phyloP scores from a whole-genome alignment of 2,329 filamentous ascomycete species.

The Cercospora zeae-maydis region DNA sequence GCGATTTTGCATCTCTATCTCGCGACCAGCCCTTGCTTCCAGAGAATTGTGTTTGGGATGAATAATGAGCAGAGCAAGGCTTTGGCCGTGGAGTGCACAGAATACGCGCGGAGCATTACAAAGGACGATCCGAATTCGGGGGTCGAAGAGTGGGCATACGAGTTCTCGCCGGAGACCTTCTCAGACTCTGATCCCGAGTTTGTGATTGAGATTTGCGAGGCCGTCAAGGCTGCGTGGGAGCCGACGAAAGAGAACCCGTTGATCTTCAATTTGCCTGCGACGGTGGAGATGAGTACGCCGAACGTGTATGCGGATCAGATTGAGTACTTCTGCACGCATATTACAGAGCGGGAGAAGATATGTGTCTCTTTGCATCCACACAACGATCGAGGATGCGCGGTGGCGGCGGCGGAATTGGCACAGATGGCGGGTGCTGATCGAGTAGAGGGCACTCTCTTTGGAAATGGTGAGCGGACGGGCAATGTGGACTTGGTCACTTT shows the following conservation, averaged over 20 bases:
- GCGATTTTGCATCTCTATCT: slow-evolving; percentile 94
- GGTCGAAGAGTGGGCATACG: slow-evolving; percentile 69
- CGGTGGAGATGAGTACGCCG: slow-evolving; percentile 89
- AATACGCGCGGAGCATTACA: slow-evolving; percentile 82
- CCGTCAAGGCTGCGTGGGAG: slow-evolving; percentile 90
- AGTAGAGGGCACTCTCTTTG: slow-evolving; percentile 90
- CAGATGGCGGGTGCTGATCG: slow-evolving; percentile 96
- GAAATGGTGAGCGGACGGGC: slow-evolving; percentile 91
- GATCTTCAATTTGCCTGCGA: slow-evolving; percentile 96
- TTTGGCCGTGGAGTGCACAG: slow-evolving; percentile 79
- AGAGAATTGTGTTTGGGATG: slow-evolving; percentile 84
- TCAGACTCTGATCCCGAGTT: slow-evolving; percentile 86
- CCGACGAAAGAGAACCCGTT: slow-evolving; percentile 75
- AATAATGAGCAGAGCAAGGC: slow-evolving; percentile 75
- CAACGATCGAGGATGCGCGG: slow-evolving; percentile 87
- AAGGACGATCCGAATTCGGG: slow-evolving; percentile 64
- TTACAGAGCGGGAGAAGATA: slow-evolving; percentile 79
- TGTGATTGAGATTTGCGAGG: slow-evolving; percentile 78
- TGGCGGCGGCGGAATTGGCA: slow-evolving; percentile 84
- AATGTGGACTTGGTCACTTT: slow-evolving; percentile 94
- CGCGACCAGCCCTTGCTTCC: slow-evolving; percentile 93
- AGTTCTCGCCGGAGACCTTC: slow-evolving; percentile 85
- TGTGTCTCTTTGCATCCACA: slow-evolving; percentile 89
- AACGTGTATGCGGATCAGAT: slow-evolving; percentile 96
- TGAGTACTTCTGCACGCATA: slow-evolving; percentile 87